Evolutionary conservation across 2,329 filamentous ascomycete genomes (phyloP).

Genomic region (Aureobasidium sp.): DNA sequence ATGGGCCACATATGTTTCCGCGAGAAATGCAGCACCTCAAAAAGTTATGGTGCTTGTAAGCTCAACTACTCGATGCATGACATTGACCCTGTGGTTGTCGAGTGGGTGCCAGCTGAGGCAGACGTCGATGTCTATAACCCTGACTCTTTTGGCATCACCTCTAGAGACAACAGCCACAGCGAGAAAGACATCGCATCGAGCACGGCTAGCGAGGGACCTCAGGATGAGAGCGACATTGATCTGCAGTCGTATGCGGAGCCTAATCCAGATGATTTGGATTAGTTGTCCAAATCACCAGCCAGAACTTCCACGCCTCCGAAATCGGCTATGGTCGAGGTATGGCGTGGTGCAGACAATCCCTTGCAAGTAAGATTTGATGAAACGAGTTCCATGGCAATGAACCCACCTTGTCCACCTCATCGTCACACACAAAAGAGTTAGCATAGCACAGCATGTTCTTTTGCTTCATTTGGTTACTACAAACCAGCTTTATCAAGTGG

Average conservation of each 20-base stretch:
- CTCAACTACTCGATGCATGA: conserved; percentile 8
- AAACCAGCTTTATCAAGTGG: not conserved
- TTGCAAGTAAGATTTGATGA: no score
- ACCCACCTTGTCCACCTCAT: no score
- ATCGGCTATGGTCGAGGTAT: no score
- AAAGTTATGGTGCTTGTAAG: conserved; percentile 22
- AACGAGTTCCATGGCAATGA: no score
- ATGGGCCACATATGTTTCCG: conserved; percentile 41
- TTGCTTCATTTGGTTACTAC: no score
- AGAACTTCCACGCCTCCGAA: not conserved
- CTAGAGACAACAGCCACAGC: not conserved
- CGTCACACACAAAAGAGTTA: no score
- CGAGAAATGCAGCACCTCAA: conserved; percentile 22
- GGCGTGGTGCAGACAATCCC: no score
- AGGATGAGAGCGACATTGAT: not conserved
- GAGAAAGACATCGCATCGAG: not conserved
- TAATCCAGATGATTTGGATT: not conserved
- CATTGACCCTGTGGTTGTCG: conserved; percentile 12
- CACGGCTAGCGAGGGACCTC: not conserved
- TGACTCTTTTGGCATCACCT: not conserved
- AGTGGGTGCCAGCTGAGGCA: conserved; percentile 9
- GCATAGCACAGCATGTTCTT: no score
- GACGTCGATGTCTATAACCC: not conserved
- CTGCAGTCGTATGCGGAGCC: not conserved
- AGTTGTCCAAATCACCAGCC: not conserved